Percentiles rank a stretch among this genome's conserved stretches.
Conservation (phyloP, 2,329 filamentous ascomycete species). For the Akanthomyces uredinophilus region DNA sequence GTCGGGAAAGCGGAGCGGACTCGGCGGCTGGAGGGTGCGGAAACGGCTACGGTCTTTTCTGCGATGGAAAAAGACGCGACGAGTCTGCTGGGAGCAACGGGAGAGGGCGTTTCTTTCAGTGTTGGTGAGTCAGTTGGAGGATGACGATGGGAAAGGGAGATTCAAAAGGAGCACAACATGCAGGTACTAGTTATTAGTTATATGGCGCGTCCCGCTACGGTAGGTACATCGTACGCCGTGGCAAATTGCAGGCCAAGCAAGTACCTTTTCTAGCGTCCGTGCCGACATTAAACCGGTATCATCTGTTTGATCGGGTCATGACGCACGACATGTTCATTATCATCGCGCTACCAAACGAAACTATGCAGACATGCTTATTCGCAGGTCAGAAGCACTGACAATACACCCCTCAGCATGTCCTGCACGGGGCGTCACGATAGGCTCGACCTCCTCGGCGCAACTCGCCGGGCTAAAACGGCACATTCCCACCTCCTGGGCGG, state of each 20-base stretch:
- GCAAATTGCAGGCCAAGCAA: not conserved
- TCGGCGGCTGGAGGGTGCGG: not conserved
- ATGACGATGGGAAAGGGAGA: constrained; percentile 9
- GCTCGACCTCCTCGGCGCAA: not conserved
- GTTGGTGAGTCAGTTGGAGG: constrained; percentile 13
- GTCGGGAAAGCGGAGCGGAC: constrained; percentile 28
- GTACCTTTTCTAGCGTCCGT: not conserved
- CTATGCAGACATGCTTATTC: not conserved
- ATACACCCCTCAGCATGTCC: not conserved
- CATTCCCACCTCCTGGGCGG: not conserved
- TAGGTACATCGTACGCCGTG: not conserved
- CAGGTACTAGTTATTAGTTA: not conserved
- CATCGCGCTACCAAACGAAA: not conserved
- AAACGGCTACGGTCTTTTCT: constrained; percentile 2
- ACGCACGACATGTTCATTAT: not conserved
- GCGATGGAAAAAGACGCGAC: constrained; percentile 7
- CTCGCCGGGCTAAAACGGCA: not conserved
- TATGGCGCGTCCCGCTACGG: not conserved
- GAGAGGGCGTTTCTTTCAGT: not conserved
- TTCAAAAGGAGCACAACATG: not conserved
- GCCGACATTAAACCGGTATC: not conserved
- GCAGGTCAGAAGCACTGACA: not conserved
- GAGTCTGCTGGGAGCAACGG: not conserved
- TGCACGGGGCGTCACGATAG: not conserved
- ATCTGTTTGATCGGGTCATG: not conserved